A percentile compares a stretch with the other conserved stretches of the same genome.
Evolutionary conservation across 2,329 filamentous ascomycete species (phyloP).

Genomic region (Ophiostoma perfectum): DNA sequence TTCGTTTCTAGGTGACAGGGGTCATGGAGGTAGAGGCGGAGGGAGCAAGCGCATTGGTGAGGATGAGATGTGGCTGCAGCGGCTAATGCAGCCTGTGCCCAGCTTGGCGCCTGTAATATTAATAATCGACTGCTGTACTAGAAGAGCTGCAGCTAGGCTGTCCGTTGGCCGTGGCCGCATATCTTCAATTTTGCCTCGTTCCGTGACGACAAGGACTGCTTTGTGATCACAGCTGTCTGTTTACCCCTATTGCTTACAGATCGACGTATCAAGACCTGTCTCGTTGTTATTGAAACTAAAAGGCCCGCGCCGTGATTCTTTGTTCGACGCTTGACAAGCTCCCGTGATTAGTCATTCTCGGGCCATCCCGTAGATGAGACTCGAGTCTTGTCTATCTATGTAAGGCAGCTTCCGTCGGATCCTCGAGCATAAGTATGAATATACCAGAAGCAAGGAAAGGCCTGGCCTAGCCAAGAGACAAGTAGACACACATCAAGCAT

Average conservation of each 20-base stretch:
- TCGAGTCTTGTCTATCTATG: background rate
- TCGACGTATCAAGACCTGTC: too few species aligned
- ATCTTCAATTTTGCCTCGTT: too few species aligned
- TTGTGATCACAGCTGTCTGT: background rate
- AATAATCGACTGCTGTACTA: background rate
- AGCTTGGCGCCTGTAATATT: background rate
- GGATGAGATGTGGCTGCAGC: background rate
- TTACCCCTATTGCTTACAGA: background rate
- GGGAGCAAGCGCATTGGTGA: background rate
- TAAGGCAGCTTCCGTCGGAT: background rate
- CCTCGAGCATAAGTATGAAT: too few species aligned
- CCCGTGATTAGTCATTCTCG: background rate
- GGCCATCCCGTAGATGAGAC: too few species aligned
- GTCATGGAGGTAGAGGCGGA: background rate
- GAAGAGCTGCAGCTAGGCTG: too few species aligned
- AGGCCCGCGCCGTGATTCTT: conserved; percentile 3
- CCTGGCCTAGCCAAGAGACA: background rate
- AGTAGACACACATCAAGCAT: background rate
- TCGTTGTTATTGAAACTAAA: background rate
- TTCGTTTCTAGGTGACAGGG: background rate
- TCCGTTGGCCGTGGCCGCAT: too few species aligned
- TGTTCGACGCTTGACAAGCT: background rate
- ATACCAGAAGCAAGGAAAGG: too few species aligned
- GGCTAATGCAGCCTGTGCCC: background rate
- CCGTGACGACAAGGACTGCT: background rate